phyloP scores from a whole-genome alignment of 192 early-diverging fungal genomes.

The Backusella tarrabulga region DNA sequence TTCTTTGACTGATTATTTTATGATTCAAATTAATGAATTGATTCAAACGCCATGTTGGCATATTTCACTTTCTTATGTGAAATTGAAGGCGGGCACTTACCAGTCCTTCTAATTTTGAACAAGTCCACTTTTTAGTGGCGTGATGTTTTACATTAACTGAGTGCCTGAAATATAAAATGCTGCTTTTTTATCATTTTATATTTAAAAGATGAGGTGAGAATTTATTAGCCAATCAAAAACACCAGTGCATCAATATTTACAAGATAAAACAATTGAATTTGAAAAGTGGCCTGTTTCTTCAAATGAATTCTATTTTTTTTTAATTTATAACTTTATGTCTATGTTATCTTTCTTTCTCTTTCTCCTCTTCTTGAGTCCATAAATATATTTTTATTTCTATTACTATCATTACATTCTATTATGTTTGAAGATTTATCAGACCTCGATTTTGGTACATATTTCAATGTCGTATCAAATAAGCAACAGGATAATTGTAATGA shows the following conservation, averaged over 20 bases:
- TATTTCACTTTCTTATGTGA: background rate
- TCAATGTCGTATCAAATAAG: slow-evolving; percentile 8
- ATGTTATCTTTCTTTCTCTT: background rate
- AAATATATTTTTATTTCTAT: background rate
- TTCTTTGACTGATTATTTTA: background rate
- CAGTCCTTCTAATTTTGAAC: background rate
- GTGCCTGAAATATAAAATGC: slow-evolving; percentile 7
- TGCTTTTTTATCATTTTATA: background rate
- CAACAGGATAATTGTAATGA: slow-evolving; percentile 2
- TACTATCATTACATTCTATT: background rate
- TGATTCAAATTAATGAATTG: background rate
- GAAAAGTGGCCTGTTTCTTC: slow-evolving; percentile 14
- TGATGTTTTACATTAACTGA: slow-evolving; percentile 1
- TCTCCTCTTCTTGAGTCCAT: background rate
- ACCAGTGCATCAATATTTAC: background rate
- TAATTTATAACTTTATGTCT: background rate
- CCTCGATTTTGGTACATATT: slow-evolving; percentile 17
- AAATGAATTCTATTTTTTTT: background rate
- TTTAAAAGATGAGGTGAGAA: slow-evolving; percentile 14
- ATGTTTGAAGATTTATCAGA: slow-evolving; percentile 17
- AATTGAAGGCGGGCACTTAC: background rate
- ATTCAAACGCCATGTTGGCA: background rate
- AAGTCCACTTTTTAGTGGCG: background rate
- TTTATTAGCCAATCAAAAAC: slow-evolving; percentile 3
- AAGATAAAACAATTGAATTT: background rate